Base-by-base conservation (phyloP, 2,329 filamentous ascomycete genomes). In the Lizonia empirigonia region DNA sequence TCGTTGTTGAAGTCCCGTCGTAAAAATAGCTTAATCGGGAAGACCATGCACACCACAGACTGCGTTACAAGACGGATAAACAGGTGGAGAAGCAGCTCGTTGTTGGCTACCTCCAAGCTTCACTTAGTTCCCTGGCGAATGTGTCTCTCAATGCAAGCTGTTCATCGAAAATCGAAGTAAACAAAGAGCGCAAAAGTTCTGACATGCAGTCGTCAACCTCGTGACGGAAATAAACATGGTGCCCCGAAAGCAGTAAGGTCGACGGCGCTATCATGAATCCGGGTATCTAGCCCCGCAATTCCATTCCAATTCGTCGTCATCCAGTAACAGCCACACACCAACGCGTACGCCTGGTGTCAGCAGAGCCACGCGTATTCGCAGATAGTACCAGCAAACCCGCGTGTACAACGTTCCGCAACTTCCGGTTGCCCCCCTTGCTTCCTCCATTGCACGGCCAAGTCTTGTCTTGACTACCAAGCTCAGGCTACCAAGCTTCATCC, bases 311-410 rank as follows among this genome's bases (percentile, higher is more conserved):
- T 23, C 44, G 44, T 44, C 50, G 36, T 48, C 44, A 33, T 48
- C 50, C 44, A 48, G 40, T 44, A 44, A 32, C 32, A 47, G 47
- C 37, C 37, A 38, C 39, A 39, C 39, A 44, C 34, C 44, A 44
- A 40, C 26, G 29, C 39, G 29, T 26, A 24, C 50, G 50, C 50
- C 50, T 44, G 44, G 44, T 53, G 50, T 48, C 50, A 53, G 50
- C 50, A 48, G 38, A 53, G 50, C 50, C 39, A 53, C 44, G 35
- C 23, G 44, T 44, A 44, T 47, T 40, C 13, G 34, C 44, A 44
- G 44, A 35, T 48, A 44, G 44, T 47, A 40, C 44, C 44, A 44
- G 50, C 50, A 48, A 44, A 33, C 49, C 20, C 34, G 34, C 29
- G 44, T 36, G 44, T 53, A 53, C 44, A 53, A 53, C 44, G 16